These are phyloP conservation scores for Erigeron canadensis DNA, from an alignment of 129 eudicot species.

Conservation along the genomic window DNA sequence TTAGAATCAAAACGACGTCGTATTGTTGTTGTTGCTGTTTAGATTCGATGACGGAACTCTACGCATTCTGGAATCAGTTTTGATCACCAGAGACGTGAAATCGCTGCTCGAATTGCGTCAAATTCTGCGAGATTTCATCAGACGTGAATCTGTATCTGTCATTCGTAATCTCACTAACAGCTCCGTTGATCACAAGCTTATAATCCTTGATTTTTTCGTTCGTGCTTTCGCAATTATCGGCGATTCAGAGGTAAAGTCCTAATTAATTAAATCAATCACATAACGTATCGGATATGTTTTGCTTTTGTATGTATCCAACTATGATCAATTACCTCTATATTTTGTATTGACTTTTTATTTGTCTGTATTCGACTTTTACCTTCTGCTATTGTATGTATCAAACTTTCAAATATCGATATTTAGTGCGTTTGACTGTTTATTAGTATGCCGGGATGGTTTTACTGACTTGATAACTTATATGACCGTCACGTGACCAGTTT, in stretches of 20 bases:
- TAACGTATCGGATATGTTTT: no score
- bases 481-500: no score
- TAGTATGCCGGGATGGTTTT: no score
- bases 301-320: no score
- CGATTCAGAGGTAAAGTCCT: conserved; percentile 54
- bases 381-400: no score
- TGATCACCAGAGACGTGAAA: conserved; percentile 53
- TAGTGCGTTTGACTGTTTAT: no score
- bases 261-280: not conserved
- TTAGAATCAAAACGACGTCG: not conserved
- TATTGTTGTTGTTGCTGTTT: conserved; percentile 2
- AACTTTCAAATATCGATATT: no score
- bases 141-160: conserved; percentile 51
- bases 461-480: no score
- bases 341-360: no score
- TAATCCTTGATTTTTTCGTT: conserved; percentile 59
- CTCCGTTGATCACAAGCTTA: conserved; percentile 62
- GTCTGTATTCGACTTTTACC: no score
- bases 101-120: conserved; percentile 40
- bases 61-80: conserved; percentile 51
- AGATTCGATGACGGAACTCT: conserved; percentile 64
- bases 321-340: no score
- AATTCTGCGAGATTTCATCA: conserved; percentile 52
- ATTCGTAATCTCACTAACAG: conserved; percentile 47
- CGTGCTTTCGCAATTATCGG: conserved; percentile 59